phyloP scores from a whole-genome alignment of 495 filamentous ascomycete species.

The Daldinia bambusicola region DNA sequence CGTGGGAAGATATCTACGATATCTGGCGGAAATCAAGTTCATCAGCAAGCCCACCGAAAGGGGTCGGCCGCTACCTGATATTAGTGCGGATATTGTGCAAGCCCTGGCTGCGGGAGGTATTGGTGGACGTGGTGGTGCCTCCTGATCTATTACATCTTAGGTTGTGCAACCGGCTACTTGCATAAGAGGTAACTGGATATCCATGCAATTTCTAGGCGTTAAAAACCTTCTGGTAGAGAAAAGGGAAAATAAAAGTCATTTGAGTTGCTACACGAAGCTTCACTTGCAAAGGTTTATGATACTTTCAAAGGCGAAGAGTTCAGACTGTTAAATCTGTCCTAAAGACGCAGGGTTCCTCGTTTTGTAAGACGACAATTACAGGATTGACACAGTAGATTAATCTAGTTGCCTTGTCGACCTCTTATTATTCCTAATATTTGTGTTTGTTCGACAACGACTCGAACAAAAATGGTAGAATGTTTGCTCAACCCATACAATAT shows the following conservation, averaged over 20 bases:
- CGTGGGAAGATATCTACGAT: conserved; percentile 78
- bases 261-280: neutral
- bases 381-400: no score
- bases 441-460: neutral
- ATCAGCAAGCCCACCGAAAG: conserved; percentile 64
- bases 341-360: no score
- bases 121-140: conserved; percentile 58
- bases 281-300: neutral
- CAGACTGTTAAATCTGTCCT: no score
- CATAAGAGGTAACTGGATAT: neutral
- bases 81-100: conserved; percentile 61
- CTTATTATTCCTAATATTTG: no score
- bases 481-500: neutral
- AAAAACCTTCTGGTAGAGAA: conserved; percentile 1
- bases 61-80: conserved; percentile 60
- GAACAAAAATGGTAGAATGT: no score
- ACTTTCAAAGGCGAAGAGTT: no score
- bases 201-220: conserved; percentile 9
- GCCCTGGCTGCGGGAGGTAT: conserved; percentile 59
- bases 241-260: conserved; percentile 21
- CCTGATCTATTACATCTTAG: conserved; percentile 1
- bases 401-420: no score
- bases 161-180: neutral
- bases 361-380: no score
- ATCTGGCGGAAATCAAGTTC: conserved; percentile 77